phyloP scores from a whole-genome alignment of 805 yeast species.

The Ogataea salicorniae region DNA sequence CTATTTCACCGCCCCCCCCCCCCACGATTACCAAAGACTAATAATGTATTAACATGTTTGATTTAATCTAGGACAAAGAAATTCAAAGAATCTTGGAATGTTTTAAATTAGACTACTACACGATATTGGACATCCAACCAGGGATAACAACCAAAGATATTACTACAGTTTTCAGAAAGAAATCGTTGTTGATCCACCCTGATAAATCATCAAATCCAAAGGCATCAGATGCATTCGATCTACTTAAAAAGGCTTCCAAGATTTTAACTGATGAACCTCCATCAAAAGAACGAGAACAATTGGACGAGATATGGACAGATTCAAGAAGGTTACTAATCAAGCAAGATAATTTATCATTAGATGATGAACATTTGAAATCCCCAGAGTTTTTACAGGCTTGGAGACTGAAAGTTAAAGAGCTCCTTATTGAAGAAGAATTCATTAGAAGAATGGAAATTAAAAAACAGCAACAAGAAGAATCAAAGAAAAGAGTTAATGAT shows the following conservation, averaged over 20 bases:
- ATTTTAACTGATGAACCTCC: conserved; percentile 17
- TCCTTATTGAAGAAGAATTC: conserved; percentile 43
- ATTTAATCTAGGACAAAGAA: conserved; percentile 39
- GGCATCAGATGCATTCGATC: conserved; percentile 64
- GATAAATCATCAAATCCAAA: conserved; percentile 51
- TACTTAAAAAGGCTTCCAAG: conserved; percentile 50
- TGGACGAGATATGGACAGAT: conserved; percentile 42
- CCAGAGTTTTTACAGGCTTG: conserved; percentile 35
- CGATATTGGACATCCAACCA: conserved; percentile 44
- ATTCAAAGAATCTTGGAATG: conserved; percentile 47
- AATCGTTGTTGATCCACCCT: conserved; percentile 64
- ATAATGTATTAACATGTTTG: conserved; percentile 3
- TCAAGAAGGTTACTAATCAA: conserved; percentile 35
- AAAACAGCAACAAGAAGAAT: conserved; percentile 37
- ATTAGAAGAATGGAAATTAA: conserved; percentile 38
- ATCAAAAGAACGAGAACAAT: conserved; percentile 30
- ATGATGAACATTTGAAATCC: conserved; percentile 33
- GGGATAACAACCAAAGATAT: conserved; percentile 37
- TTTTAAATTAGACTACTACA: conserved; percentile 48
- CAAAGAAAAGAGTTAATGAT: conserved; percentile 30
- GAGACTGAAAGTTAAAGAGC: conserved; percentile 37
- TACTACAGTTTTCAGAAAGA: conserved; percentile 47
- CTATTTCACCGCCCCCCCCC: no score
- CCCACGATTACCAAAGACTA: background rate
- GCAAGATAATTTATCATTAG: conserved; percentile 32